Evolutionary conservation across 2,329 filamentous ascomycete species (phyloP).

Genomic region (Hymenoscyphus albidus): DNA sequence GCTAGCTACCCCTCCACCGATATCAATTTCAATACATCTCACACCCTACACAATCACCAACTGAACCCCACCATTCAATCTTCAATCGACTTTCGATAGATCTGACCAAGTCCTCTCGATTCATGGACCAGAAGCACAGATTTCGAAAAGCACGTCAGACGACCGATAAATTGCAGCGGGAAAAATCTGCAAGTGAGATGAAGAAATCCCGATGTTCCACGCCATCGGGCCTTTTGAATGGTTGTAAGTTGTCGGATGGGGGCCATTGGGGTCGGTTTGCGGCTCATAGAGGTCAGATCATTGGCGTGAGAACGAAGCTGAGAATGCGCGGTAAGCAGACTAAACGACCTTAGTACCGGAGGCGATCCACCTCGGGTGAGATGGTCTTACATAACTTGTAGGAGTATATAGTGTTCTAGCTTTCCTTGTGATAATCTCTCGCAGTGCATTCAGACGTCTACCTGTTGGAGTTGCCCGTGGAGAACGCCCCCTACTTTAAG

Average conservation of each 20-base stretch:
- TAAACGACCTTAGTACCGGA: not conserved
- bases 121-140: not conserved
- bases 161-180: not conserved
- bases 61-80: not conserved
- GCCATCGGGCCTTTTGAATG: not conserved
- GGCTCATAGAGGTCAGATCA: not conserved
- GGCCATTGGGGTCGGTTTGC: not conserved
- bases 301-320: conserved; percentile 1
- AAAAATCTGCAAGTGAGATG: not conserved
- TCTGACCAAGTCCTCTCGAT: not conserved
- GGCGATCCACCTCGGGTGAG: not conserved
- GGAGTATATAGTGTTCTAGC: not conserved
- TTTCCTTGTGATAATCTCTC: not conserved
- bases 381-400: not conserved
- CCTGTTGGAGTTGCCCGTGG: not conserved
- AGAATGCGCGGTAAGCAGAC: not conserved
- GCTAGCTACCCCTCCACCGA: not conserved
- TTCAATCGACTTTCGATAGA: not conserved
- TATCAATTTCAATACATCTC: not conserved
- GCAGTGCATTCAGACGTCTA: not conserved
- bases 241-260: not conserved
- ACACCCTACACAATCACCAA: not conserved
- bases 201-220: not conserved
- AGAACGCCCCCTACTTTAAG: not conserved
- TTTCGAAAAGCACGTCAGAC: not conserved